A percentile compares a stretch with the other conserved stretches of the same genome.
Conservation (phyloP, 2,329 filamentous ascomycete genomes). For the Blastomyces parvus region DNA sequence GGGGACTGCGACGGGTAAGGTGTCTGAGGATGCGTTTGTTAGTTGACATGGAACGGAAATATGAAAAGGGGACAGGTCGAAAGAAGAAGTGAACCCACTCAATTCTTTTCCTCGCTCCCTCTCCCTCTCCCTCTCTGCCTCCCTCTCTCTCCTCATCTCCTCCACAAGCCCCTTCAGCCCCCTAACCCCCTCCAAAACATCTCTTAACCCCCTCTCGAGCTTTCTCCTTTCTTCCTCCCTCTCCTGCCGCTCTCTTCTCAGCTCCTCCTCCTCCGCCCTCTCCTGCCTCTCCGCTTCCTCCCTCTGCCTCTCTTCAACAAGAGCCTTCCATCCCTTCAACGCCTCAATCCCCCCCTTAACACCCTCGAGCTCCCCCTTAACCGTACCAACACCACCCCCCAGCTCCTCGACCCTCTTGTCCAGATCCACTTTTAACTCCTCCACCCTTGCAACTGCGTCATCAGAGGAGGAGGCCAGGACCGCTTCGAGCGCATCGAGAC, state of each 20-base stretch:
- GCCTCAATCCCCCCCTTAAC: background rate
- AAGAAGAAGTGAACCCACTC: background rate
- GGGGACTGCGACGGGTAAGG: background rate
- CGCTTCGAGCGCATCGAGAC: slow-evolving; percentile 20
- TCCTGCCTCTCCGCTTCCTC: slow-evolving; percentile 1
- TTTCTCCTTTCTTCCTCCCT: background rate
- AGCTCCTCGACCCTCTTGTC: slow-evolving; percentile 2
- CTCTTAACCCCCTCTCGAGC: background rate
- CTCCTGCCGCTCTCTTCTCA: slow-evolving; percentile 4
- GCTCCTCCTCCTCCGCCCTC: background rate
- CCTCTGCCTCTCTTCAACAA: background rate
- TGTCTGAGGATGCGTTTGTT: background rate
- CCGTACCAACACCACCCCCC: slow-evolving; percentile 2
- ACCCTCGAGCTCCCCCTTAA: slow-evolving; percentile 6
- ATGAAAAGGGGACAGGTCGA: too few species aligned
- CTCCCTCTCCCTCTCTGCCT: background rate
- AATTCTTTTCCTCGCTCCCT: slow-evolving; percentile 5
- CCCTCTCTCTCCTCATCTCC: slow-evolving; percentile 2
- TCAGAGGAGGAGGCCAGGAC: background rate
- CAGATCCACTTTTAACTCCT: background rate
- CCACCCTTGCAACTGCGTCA: background rate
- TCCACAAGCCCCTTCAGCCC: slow-evolving; percentile 9
- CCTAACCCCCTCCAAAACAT: slow-evolving; percentile 3
- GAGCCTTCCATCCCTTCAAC: background rate
- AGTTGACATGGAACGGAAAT: background rate